Conservation (phyloP, 768 basidiomycete species). For the Paxillus ammoniavirescens region DNA sequence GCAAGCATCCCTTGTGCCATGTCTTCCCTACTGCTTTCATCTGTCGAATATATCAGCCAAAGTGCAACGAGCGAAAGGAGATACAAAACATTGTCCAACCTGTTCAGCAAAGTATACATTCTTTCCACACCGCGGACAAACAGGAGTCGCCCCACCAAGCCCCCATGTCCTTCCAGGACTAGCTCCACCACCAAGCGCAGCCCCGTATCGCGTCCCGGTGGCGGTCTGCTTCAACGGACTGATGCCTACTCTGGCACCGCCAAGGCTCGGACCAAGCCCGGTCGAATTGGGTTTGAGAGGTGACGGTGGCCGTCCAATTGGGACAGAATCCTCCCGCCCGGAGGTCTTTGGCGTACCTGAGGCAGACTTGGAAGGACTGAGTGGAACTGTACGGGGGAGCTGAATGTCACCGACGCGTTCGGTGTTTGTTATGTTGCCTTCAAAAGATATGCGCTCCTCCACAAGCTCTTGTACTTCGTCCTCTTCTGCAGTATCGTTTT, state of each 20-base stretch:
- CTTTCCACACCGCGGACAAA: slow-evolving; percentile 68
- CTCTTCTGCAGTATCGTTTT: slow-evolving; percentile 24
- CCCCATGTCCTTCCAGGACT: slow-evolving; percentile 52
- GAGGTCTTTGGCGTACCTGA: slow-evolving; percentile 5
- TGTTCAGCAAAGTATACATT: slow-evolving; percentile 87
- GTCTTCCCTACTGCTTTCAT: slow-evolving; percentile 81
- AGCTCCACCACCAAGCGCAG: slow-evolving; percentile 45
- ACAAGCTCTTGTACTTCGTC: slow-evolving; percentile 29
- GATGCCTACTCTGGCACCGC: neutral
- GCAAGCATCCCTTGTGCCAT: slow-evolving; percentile 73
- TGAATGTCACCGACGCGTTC: slow-evolving; percentile 44
- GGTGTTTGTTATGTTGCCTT: slow-evolving; percentile 41
- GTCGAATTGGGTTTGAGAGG: slow-evolving; percentile 26
- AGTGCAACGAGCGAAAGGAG: neutral
- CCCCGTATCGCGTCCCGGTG: slow-evolving; percentile 70
- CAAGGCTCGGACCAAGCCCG: slow-evolving; percentile 6
- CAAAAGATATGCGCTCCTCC: slow-evolving; percentile 24
- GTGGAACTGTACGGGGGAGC: slow-evolving; percentile 55
- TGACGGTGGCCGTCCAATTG: slow-evolving; percentile 21
- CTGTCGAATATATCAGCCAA: slow-evolving; percentile 34
- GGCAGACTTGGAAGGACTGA: slow-evolving; percentile 36
- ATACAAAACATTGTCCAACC: slow-evolving; percentile 34
- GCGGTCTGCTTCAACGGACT: slow-evolving; percentile 39
- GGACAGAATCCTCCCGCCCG: neutral
- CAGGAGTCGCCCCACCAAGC: slow-evolving; percentile 47